Conservation (phyloP, 2,329 filamentous ascomycete genomes). For the Sclerotiophoma versabilis region DNA sequence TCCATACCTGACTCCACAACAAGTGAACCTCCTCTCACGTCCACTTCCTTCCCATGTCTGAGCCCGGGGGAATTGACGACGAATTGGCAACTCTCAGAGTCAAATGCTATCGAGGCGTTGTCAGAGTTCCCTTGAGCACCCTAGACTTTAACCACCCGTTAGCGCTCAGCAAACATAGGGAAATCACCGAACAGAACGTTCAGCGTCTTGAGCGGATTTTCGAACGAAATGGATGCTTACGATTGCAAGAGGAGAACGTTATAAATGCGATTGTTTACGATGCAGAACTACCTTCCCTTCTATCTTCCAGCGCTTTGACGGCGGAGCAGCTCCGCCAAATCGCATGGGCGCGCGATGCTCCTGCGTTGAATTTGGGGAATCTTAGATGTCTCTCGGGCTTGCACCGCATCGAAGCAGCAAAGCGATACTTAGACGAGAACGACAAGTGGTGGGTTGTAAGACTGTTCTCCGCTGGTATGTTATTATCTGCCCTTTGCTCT, state of each 20-base stretch:
- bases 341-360: slow-evolving; percentile 17
- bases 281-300: slow-evolving; percentile 11
- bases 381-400: slow-evolving; percentile 26
- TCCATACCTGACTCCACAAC: not conserved
- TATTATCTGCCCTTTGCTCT: not conserved
- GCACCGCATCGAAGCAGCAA: slow-evolving; percentile 22
- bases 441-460: slow-evolving; percentile 32
- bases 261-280: slow-evolving; percentile 25
- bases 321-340: slow-evolving; percentile 13
- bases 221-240: slow-evolving; percentile 6
- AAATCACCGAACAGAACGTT: not conserved
- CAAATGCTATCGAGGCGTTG: not conserved
- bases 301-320: slow-evolving; percentile 8
- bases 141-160: not conserved
- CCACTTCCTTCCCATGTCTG: not conserved
- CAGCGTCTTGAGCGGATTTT: not conserved
- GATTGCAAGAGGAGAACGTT: slow-evolving; percentile 28
- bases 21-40: not conserved
- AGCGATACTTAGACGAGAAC: slow-evolving; percentile 25
- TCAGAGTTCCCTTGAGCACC: not conserved
- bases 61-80: not conserved
- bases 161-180: not conserved
- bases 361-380: slow-evolving; percentile 13
- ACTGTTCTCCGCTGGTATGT: slow-evolving; percentile 23
- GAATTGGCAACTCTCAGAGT: not conserved